Conservation (phyloP, 768 basidiomycete genomes). For the Dacryopinax spathularia region DNA sequence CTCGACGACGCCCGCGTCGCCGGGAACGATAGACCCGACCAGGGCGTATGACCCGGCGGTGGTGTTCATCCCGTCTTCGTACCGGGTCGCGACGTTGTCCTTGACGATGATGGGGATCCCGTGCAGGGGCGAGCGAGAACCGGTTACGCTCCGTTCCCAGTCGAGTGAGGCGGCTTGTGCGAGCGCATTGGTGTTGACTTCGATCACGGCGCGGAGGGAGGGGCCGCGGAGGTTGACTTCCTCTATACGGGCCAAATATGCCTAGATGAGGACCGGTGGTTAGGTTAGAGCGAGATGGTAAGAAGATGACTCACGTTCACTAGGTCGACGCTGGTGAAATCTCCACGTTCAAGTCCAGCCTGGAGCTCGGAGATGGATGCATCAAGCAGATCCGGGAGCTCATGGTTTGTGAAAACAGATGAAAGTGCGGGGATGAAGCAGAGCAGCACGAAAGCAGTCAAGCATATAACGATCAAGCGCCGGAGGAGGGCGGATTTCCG, state of each 20-base stretch:
- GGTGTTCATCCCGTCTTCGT: constrained; percentile 27
- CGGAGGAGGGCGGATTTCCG: not conserved
- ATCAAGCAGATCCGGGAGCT: constrained; percentile 44
- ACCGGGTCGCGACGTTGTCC: not conserved
- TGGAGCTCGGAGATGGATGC: constrained; percentile 43
- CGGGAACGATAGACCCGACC: constrained; percentile 23
- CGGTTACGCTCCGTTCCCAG: not conserved
- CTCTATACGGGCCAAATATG: not conserved
- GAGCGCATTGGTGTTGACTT: not conserved
- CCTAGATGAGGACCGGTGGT: not conserved
- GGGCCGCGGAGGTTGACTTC: constrained; percentile 1
- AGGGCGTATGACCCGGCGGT: constrained; percentile 30
- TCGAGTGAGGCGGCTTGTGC: not conserved
- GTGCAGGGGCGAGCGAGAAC: not conserved
- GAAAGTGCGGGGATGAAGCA: not conserved
- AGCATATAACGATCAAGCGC: not conserved
- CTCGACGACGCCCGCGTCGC: constrained; percentile 26
- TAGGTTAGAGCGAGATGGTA: not conserved
- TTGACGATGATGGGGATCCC: constrained; percentile 3
- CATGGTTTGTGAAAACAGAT: not conserved
- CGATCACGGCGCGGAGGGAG: not conserved
- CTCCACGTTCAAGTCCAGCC: constrained; percentile 34
- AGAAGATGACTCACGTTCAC: constrained; percentile 30
- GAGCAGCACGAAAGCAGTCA: not conserved
- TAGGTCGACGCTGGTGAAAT: constrained; percentile 46